phyloP scores from a whole-genome alignment of 2,329 filamentous ascomycete genomes.

The Botryotinia narcissicola region DNA sequence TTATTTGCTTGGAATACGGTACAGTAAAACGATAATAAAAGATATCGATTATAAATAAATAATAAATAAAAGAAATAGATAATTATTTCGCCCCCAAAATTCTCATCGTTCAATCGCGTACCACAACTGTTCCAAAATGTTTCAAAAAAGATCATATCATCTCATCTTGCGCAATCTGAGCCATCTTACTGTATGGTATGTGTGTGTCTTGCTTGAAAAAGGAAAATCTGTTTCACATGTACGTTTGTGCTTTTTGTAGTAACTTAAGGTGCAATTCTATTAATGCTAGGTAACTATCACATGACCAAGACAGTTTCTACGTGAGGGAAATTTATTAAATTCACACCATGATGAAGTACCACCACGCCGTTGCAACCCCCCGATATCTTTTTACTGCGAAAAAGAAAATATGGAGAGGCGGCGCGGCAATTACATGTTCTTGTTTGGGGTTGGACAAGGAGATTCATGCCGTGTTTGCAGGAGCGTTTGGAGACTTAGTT shows the following conservation, averaged over 20 bases:
- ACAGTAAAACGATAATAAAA: neutral
- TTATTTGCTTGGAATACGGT: too few species aligned
- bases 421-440: neutral
- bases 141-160: neutral
- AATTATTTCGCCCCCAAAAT: neutral
- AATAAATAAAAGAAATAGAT: neutral
- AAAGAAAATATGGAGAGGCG: neutral
- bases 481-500: neutral
- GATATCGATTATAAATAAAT: neutral
- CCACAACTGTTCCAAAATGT: neutral
- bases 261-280: too few species aligned
- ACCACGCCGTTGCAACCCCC: neutral
- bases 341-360: neutral
- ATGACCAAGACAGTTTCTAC: too few species aligned
- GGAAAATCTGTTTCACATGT: neutral
- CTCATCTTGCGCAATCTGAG: slow-evolving; percentile 15
- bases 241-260: too few species aligned
- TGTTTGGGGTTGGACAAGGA: neutral
- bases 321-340: too few species aligned
- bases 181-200: neutral
- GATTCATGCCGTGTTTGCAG: neutral
- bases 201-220: neutral
- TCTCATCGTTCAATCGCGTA: neutral
- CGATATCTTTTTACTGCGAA: too few species aligned
- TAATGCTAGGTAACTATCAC: too few species aligned